Conservation (phyloP, 2,329 filamentous ascomycete genomes). For the Colletotrichum orbiculare region DNA sequence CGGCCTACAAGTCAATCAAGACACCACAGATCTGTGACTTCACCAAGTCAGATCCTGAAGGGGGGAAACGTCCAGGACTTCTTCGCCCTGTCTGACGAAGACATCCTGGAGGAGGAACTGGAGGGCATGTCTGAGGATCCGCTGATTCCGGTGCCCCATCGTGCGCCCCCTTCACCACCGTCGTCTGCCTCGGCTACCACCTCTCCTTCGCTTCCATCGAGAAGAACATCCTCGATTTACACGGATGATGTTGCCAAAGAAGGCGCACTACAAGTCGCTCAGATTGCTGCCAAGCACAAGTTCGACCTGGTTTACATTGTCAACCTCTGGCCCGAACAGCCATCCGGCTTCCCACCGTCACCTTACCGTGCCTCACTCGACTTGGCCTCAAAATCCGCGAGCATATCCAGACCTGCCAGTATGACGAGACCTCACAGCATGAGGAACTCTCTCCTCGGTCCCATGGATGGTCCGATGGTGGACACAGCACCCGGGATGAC, state of each 20-base stretch:
- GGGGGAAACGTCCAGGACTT: conserved; percentile 41
- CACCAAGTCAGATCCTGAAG: conserved; percentile 40
- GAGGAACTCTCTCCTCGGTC: conserved; percentile 21
- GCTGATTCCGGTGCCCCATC: background rate
- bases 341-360: conserved; percentile 26
- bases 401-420: too few relatives aligned
- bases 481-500: conserved; percentile 47
- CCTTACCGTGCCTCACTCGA: conserved; percentile 37
- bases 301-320: conserved; percentile 70
- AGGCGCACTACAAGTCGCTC: conserved; percentile 54
- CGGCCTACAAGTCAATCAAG: conserved; percentile 46
- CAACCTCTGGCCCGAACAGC: conserved; percentile 63
- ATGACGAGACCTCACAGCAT: conserved; percentile 35
- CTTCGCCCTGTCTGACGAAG: conserved; percentile 58
- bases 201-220: conserved; percentile 11
- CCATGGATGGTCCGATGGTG: conserved; percentile 31
- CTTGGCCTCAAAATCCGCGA: conserved; percentile 8
- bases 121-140: conserved; percentile 8
- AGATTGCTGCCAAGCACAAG: conserved; percentile 65
- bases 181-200: conserved; percentile 26
- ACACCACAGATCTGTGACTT: conserved; percentile 31
- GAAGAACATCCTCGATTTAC: conserved; percentile 28
- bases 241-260: conserved; percentile 37
- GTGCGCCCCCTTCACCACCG: conserved; percentile 21
- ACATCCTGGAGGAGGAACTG: conserved; percentile 61